Conservation (phyloP, 805 yeast species). For the Ogataea dorogensis region DNA sequence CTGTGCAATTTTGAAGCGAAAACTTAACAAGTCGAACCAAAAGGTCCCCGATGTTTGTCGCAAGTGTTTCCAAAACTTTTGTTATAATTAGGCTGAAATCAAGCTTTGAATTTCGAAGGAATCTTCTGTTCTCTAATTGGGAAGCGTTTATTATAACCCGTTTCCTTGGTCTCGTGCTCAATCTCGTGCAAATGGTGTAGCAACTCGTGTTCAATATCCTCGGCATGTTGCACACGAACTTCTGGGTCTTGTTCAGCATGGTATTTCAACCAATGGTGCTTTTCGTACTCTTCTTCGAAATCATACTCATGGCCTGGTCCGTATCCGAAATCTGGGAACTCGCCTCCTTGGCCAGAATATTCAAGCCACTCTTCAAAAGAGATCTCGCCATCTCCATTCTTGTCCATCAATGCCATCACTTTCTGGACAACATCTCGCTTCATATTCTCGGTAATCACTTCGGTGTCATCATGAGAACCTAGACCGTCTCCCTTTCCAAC, state of each 20-base stretch:
- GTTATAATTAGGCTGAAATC: constrained; percentile 33
- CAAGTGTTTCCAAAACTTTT: constrained; percentile 38
- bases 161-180: constrained; percentile 44
- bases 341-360: constrained; percentile 60
- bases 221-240: constrained; percentile 75
- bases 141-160: constrained; percentile 15
- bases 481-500: constrained; percentile 90
- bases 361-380: constrained; percentile 67
- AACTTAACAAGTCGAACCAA: constrained; percentile 39
- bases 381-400: constrained; percentile 62
- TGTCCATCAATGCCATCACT: constrained; percentile 62
- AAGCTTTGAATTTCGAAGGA: constrained; percentile 21
- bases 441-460: constrained; percentile 53
- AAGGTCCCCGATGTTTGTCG: constrained; percentile 33
- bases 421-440: constrained; percentile 53
- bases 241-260: constrained; percentile 81
- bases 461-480: constrained; percentile 73
- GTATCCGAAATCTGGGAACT: constrained; percentile 86
- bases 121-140: constrained; percentile 23
- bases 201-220: constrained; percentile 84
- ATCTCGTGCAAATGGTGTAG: constrained; percentile 85
- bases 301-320: constrained; percentile 89
- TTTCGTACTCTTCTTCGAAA: constrained; percentile 89
- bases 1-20: constrained; percentile 55
- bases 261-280: constrained; percentile 88